These are phyloP conservation scores for Penicillium rolfsii DNA, from an alignment of 2,329 filamentous ascomycete genomes.

Conservation along the genomic window DNA sequence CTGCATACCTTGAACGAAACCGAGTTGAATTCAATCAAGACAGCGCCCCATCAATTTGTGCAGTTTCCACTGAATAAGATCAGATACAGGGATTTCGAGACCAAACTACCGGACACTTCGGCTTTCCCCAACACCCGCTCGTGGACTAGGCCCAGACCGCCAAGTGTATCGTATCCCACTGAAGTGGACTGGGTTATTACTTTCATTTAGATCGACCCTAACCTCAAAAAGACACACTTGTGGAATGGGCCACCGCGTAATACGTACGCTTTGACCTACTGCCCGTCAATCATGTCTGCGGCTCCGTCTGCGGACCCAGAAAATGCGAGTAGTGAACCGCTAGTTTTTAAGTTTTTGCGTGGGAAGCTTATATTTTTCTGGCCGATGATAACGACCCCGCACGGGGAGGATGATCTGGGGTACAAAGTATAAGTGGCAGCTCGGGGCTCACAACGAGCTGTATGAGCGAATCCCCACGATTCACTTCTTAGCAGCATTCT, in stretches of 20 bases:
- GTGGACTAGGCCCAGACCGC: too few species aligned
- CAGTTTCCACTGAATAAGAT: too few species aligned
- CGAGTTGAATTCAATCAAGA: neutral
- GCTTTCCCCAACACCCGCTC: too few species aligned
- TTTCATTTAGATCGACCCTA: neutral
- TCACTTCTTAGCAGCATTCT: neutral
- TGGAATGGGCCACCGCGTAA: neutral
- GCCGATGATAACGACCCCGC: neutral
- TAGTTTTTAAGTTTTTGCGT: neutral
- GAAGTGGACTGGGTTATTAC: neutral
- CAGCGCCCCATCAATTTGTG: neutral
- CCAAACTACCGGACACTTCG: too few species aligned
- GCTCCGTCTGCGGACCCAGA: neutral
- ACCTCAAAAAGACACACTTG: neutral
- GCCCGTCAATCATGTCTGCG: neutral
- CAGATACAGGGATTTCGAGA: too few species aligned
- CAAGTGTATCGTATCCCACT: neutral
- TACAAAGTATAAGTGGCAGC: neutral
- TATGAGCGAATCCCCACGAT: neutral
- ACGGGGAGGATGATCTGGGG: neutral
- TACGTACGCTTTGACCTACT: neutral
- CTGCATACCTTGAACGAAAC: neutral
- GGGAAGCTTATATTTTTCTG: neutral
- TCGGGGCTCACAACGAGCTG: neutral
- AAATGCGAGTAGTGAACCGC: constrained; percentile 1